A percentile compares a stretch with the other conserved stretches of the same genome.
phyloP scores from a whole-genome alignment of 1,284 basidiomycete species.

The Irpex sp. region DNA sequence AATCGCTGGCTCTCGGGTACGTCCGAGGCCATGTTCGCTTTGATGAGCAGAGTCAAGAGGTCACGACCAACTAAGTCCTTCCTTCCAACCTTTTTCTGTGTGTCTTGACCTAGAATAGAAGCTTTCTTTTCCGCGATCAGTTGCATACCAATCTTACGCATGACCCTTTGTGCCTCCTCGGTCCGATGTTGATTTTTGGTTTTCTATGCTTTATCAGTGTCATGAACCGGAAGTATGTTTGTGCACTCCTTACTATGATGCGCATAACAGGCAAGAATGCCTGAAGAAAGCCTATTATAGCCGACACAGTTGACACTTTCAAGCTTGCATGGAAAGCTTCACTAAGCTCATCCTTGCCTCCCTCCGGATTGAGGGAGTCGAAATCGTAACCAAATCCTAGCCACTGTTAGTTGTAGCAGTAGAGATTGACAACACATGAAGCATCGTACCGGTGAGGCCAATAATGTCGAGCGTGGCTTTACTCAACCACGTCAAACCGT shows the following conservation, averaged over 20 bases:
- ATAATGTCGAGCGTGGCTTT: conserved; percentile 60
- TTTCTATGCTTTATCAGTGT: conserved; percentile 28
- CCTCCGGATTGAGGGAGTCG: conserved; percentile 49
- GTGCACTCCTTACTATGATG: conserved; percentile 49
- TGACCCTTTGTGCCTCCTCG: conserved; percentile 32
- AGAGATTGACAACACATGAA: not conserved
- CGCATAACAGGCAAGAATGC: conserved; percentile 48
- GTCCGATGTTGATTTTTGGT: conserved; percentile 30
- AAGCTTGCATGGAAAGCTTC: conserved; percentile 56
- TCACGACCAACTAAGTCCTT: conserved; percentile 30
- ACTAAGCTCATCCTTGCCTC: conserved; percentile 53
- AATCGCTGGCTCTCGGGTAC: conserved; percentile 51
- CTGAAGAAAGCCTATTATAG: conserved; percentile 41
- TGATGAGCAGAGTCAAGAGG: conserved; percentile 44
- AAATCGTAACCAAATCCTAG: conserved; percentile 43
- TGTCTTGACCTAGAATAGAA: conserved; percentile 26
- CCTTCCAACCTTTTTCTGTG: conserved; percentile 31
- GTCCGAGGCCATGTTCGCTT: conserved; percentile 57
- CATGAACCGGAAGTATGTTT: not conserved
- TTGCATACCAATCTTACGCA: conserved; percentile 43
- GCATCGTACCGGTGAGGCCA: conserved; percentile 48
- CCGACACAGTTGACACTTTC: conserved; percentile 25
- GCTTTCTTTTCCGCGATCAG: conserved; percentile 51
- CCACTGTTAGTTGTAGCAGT: not conserved
- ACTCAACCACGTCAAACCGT: conserved; percentile 50